Evolutionary conservation across 805 yeast species (phyloP).

Genomic region (Wickerhamomyces canadensis): DNA sequence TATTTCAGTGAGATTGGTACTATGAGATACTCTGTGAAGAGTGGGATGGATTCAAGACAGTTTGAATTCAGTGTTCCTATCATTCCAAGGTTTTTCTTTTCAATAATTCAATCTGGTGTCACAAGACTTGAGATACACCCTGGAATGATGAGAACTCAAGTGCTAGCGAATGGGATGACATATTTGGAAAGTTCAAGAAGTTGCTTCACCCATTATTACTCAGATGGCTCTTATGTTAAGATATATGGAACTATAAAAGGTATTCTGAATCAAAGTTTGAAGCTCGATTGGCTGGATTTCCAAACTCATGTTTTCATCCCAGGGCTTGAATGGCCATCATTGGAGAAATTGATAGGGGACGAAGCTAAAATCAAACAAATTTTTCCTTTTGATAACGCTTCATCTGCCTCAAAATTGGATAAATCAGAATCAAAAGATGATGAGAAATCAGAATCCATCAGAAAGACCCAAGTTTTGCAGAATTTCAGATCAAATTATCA

Average conservation of each 20-base stretch:
- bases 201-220: constrained; percentile 44
- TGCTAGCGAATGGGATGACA: constrained; percentile 47
- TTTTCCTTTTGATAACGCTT: too few relatives aligned
- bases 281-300: constrained; percentile 70
- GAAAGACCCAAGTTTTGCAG: constrained; percentile 19
- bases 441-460: constrained; percentile 4
- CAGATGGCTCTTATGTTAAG: constrained; percentile 66
- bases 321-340: constrained; percentile 38
- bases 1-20: constrained; percentile 48
- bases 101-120: constrained; percentile 47
- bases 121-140: constrained; percentile 46
- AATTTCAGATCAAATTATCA: constrained; percentile 33
- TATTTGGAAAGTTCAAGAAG: constrained; percentile 48
- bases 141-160: constrained; percentile 44
- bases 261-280: constrained; percentile 53
- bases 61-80: constrained; percentile 62
- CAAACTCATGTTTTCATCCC: constrained; percentile 42
- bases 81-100: constrained; percentile 56
- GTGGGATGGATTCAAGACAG: constrained; percentile 42
- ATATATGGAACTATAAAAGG: constrained; percentile 59
- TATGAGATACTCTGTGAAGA: constrained; percentile 40
- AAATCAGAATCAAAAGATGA: constrained; percentile 1
- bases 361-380: constrained; percentile 17
- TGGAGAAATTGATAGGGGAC: constrained; percentile 36
- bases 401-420: background rate